Evolutionary conservation across 2,329 filamentous ascomycete species (phyloP).

Genomic region (Stagonosporopsis rhizophila): DNA sequence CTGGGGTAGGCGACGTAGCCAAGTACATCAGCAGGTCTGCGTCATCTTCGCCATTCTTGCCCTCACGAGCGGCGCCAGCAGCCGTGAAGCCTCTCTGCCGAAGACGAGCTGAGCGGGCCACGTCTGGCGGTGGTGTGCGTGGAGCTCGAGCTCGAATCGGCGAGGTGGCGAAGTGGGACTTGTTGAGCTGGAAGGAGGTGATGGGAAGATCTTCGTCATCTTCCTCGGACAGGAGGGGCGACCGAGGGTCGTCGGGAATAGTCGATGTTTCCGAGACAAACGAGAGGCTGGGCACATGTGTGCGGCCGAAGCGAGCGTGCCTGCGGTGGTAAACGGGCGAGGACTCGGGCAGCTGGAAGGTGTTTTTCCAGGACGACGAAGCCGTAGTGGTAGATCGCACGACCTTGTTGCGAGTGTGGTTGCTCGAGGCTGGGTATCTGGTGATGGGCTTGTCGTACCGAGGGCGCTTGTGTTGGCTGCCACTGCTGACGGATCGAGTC

Average conservation of each 20-base stretch:
- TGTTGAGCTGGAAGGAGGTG: slow-evolving; percentile 71
- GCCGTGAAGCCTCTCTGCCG: slow-evolving; percentile 49
- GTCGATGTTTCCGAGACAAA: slow-evolving; percentile 78
- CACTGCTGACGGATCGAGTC: slow-evolving; percentile 64
- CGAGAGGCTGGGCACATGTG: slow-evolving; percentile 74
- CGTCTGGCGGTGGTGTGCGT: slow-evolving; percentile 50
- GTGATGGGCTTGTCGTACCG: slow-evolving; percentile 32
- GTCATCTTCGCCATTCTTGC: slow-evolving; percentile 77
- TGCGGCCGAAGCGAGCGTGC: slow-evolving; percentile 74
- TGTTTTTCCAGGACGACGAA: slow-evolving; percentile 74
- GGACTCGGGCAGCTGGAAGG: slow-evolving; percentile 79
- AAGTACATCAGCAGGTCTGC: slow-evolving; percentile 87
- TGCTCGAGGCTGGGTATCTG: slow-evolving; percentile 53
- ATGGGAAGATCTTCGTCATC: slow-evolving; percentile 82
- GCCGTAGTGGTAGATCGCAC: slow-evolving; percentile 65
- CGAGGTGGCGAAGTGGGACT: slow-evolving; percentile 73
- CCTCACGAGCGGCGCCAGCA: slow-evolving; percentile 51
- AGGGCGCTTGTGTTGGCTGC: slow-evolving; percentile 49
- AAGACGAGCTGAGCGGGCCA: slow-evolving; percentile 51
- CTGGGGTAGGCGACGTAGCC: slow-evolving; percentile 88
- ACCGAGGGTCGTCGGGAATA: slow-evolving; percentile 68
- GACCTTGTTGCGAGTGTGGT: slow-evolving; percentile 71
- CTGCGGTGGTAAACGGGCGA: slow-evolving; percentile 83
- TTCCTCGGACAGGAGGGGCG: slow-evolving; percentile 71
- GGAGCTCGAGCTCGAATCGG: slow-evolving; percentile 71